These are phyloP conservation scores for Yamadazyma epiphylla DNA, from an alignment of 1,139 yeast species.

Conservation along the genomic window DNA sequence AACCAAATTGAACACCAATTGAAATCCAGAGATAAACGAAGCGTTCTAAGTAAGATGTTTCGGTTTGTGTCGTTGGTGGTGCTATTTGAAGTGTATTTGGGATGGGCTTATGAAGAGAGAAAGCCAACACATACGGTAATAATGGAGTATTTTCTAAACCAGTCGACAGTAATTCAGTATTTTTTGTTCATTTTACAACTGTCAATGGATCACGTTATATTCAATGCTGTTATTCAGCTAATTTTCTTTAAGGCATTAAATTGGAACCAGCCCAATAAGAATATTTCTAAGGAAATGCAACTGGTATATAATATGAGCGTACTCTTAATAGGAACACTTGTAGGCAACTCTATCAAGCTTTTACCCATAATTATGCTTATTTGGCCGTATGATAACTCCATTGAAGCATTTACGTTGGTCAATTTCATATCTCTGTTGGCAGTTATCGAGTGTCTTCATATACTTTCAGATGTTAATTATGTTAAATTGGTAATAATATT, in stretches of 20 bases:
- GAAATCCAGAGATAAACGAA: neutral
- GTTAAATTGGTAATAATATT: conserved; percentile 4
- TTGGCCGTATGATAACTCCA: conserved; percentile 86
- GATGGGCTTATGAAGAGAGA: conserved; percentile 89
- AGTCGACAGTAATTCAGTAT: conserved; percentile 59
- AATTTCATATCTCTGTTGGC: conserved; percentile 60
- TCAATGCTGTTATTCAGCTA: conserved; percentile 49
- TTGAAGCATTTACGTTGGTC: conserved; percentile 59
- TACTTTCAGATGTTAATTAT: conserved; percentile 34
- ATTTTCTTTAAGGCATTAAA: conserved; percentile 29
- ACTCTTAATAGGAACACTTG: conserved; percentile 63
- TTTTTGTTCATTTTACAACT: conserved; percentile 61
- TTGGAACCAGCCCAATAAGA: conserved; percentile 27
- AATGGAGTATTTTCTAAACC: conserved; percentile 33
- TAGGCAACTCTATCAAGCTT: conserved; percentile 74
- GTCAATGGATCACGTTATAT: conserved; percentile 50
- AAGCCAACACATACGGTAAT: conserved; percentile 26
- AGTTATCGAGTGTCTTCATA: conserved; percentile 61
- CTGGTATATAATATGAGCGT: conserved; percentile 28
- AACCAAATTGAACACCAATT: conserved; percentile 50
- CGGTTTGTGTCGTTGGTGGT: conserved; percentile 63
- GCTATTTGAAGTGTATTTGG: conserved; percentile 85
- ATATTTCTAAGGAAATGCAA: conserved; percentile 15
- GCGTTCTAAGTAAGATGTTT: conserved; percentile 16
- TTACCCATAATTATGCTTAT: conserved; percentile 93